A percentile compares a stretch with the other conserved stretches of the same genome.
Conservation (phyloP, 1,284 basidiomycete species). For the Xerocomus minutiporus region DNA sequence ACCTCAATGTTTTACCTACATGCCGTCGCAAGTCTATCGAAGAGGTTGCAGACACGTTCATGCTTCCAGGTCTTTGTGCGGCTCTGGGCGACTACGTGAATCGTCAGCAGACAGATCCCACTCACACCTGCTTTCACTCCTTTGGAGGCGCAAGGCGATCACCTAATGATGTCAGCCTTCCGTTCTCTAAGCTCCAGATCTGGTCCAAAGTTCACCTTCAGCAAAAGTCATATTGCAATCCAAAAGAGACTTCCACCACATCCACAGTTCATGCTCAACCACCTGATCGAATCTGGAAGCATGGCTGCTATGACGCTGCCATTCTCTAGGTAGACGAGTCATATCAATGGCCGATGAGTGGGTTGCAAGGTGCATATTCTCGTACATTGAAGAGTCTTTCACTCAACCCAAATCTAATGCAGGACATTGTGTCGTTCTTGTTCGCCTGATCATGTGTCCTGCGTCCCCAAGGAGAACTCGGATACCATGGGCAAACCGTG, state of each 20-base stretch:
- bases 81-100: not conserved
- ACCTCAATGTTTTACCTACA: not conserved
- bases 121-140: not conserved
- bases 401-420: not conserved
- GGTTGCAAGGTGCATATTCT: not conserved
- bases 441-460: conserved; percentile 1
- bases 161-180: not conserved
- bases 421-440: not conserved
- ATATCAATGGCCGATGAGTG: not conserved
- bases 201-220: not conserved
- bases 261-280: not conserved
- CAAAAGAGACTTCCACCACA: not conserved
- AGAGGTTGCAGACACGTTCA: not conserved
- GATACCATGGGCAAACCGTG: not conserved
- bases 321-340: not conserved
- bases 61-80: not conserved
- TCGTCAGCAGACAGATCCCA: not conserved
- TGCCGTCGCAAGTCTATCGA: not conserved
- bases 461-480: not conserved
- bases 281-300: not conserved
- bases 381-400: not conserved
- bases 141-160: not conserved
- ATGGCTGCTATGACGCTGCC: not conserved
- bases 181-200: not conserved
- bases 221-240: not conserved